phyloP scores from a whole-genome alignment of 2,329 filamentous ascomycete species.

The Claviceps monticola region DNA sequence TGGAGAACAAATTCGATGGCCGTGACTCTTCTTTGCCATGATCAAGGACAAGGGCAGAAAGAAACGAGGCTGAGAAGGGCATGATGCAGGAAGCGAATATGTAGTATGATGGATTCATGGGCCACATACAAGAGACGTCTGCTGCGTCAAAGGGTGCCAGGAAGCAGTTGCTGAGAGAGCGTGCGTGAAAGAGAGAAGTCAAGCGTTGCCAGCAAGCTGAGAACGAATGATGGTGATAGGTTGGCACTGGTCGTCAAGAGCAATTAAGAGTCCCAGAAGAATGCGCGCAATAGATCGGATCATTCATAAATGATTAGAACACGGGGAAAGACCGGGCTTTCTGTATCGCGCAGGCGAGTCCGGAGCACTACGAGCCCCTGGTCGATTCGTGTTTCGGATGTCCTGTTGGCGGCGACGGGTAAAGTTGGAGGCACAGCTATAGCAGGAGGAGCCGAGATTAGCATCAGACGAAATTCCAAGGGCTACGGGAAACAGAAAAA shows the following conservation, averaged over 20 bases:
- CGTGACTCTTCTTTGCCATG: background rate
- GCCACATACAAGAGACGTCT: constrained; percentile 4
- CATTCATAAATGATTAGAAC: background rate
- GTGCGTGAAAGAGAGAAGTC: background rate
- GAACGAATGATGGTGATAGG: background rate
- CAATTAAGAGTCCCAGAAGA: background rate
- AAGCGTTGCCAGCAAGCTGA: constrained; percentile 2
- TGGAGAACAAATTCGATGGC: background rate
- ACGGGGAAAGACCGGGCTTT: background rate
- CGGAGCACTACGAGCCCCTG: background rate
- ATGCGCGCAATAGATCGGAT: background rate
- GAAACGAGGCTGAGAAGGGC: background rate
- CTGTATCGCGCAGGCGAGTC: background rate
- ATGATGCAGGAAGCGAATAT: background rate
- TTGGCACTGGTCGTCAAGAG: background rate
- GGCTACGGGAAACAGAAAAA: background rate
- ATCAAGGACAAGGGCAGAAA: background rate
- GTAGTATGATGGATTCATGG: background rate
- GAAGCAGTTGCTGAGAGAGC: background rate
- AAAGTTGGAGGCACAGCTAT: constrained; percentile 1
- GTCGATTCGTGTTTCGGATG: constrained; percentile 4
- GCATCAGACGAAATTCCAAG: background rate
- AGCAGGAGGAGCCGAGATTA: background rate
- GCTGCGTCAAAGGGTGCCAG: constrained; percentile 1
- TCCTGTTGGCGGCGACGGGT: background rate